Evolutionary conservation across 768 basidiomycete species (phyloP).

Genomic region (Hemileccinum rubropunctum): DNA sequence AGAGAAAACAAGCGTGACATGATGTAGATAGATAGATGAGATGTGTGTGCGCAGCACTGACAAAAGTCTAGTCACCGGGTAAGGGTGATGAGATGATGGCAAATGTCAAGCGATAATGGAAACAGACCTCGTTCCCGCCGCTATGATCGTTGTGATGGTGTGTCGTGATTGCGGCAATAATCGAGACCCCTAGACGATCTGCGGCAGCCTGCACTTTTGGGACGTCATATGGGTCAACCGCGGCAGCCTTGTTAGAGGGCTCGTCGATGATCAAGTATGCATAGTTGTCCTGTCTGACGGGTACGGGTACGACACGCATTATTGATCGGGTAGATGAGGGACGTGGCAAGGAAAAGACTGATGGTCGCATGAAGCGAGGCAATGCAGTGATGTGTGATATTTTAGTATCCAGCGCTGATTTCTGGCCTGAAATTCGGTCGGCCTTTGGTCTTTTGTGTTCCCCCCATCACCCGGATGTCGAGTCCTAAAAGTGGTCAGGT

Average conservation of each 20-base stretch:
- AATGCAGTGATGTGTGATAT: slow-evolving; percentile 18
- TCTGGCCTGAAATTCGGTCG: too few relatives aligned
- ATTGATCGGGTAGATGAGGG: slow-evolving; percentile 8
- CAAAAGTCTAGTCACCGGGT: slow-evolving; percentile 25
- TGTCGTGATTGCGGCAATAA: slow-evolving; percentile 80
- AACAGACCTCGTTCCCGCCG: slow-evolving; percentile 75
- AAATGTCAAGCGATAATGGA: too few relatives aligned
- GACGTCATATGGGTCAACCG: slow-evolving; percentile 79
- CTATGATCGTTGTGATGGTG: slow-evolving; percentile 92
- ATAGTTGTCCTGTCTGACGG: slow-evolving; percentile 80
- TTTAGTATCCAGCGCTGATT: neutral
- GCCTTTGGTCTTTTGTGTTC: too few relatives aligned
- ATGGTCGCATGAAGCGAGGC: slow-evolving; percentile 17
- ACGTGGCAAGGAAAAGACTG: slow-evolving; percentile 13
- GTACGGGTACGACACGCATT: slow-evolving; percentile 82
- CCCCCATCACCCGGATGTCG: slow-evolving; percentile 7
- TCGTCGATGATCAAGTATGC: slow-evolving; percentile 81
- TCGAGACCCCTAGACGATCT: slow-evolving; percentile 54
- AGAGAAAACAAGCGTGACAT: slow-evolving; percentile 26
- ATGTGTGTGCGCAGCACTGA: slow-evolving; percentile 16
- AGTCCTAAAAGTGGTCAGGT: neutral
- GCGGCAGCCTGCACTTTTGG: slow-evolving; percentile 65
- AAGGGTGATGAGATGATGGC: slow-evolving; percentile 10
- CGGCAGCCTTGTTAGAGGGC: slow-evolving; percentile 63
- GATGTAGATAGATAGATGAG: neutral